phyloP scores from a whole-genome alignment of 192 early-diverging fungal genomes.

The Phycomyces nitens region DNA sequence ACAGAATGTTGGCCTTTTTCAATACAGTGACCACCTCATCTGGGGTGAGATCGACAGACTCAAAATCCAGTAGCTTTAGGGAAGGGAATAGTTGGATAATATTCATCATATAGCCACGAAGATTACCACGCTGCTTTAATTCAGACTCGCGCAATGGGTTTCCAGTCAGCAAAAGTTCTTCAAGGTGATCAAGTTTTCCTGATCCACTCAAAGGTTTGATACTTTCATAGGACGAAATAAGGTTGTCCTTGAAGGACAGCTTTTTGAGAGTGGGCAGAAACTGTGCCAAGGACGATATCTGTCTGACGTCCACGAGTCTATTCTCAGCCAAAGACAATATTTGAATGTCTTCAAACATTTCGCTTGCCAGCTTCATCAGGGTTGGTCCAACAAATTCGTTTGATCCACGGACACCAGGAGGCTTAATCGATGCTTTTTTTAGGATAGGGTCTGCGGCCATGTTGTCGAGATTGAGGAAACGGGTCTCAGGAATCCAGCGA shows the following conservation, averaged over 20 bases:
- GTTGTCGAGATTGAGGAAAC: slow-evolving; percentile 28
- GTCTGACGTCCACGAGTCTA: slow-evolving; percentile 29
- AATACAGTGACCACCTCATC: slow-evolving; percentile 6
- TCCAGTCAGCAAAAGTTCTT: slow-evolving; percentile 39
- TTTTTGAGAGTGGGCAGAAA: slow-evolving; percentile 44
- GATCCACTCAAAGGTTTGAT: slow-evolving; percentile 37
- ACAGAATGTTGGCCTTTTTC: slow-evolving; percentile 17
- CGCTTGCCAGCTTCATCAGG: slow-evolving; percentile 32
- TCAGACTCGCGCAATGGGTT: slow-evolving; percentile 39
- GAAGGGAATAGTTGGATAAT: slow-evolving; percentile 39
- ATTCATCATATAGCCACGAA: slow-evolving; percentile 21
- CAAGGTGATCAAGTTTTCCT: slow-evolving; percentile 32
- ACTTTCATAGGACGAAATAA: slow-evolving; percentile 32
- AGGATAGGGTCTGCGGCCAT: slow-evolving; percentile 30
- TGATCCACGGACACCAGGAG: slow-evolving; percentile 18
- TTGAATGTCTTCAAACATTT: slow-evolving; percentile 30
- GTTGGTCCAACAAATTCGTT: slow-evolving; percentile 26
- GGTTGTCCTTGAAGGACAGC: slow-evolving; percentile 42
- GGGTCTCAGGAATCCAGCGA: slow-evolving; percentile 17
- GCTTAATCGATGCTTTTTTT: slow-evolving; percentile 18
- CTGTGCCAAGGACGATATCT: slow-evolving; percentile 34
- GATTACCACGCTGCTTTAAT: slow-evolving; percentile 34
- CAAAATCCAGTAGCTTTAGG: slow-evolving; percentile 35
- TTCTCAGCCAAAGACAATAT: slow-evolving; percentile 44
- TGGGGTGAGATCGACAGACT: slow-evolving; percentile 5